A percentile compares a stretch with the other conserved stretches of the same genome.
Evolutionary conservation across 1,284 basidiomycete genomes (phyloP).

Genomic region (Termitomyces sp.): DNA sequence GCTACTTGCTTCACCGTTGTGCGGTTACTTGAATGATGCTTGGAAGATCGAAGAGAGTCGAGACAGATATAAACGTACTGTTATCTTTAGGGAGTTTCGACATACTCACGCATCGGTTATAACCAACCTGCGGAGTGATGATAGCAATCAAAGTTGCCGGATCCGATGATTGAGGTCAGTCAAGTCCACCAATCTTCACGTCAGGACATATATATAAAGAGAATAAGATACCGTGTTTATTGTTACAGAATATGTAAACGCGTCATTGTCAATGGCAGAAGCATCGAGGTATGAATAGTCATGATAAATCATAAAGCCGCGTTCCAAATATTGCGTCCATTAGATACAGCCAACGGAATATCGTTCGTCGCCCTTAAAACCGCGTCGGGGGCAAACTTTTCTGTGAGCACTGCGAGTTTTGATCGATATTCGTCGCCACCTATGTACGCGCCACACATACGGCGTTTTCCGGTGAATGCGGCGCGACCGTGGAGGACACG

Average conservation of each 20-base stretch:
- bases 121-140: too few relatives aligned
- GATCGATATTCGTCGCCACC: conserved; percentile 88
- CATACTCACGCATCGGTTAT: too few relatives aligned
- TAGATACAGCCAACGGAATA: conserved; percentile 18
- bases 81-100: too few relatives aligned
- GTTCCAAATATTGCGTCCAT: conserved; percentile 39
- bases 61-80: too few relatives aligned
- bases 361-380: conserved; percentile 21
- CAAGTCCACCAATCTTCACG: neutral
- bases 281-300: too few relatives aligned
- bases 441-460: conserved; percentile 95
- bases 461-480: conserved; percentile 79
- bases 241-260: neutral
- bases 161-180: neutral
- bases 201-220: neutral
- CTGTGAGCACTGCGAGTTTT: conserved; percentile 63
- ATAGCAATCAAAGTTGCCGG: neutral
- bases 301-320: conserved; percentile 26
- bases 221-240: neutral
- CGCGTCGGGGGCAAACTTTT: conserved; percentile 42
- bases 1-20: too few relatives aligned
- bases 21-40: too few relatives aligned
- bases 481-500: conserved; percentile 92
- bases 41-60: too few relatives aligned
- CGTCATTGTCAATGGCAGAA: too few relatives aligned